Base-by-base conservation (phyloP, 768 basidiomycete genomes). In the Rhizopogon vinicolor region DNA sequence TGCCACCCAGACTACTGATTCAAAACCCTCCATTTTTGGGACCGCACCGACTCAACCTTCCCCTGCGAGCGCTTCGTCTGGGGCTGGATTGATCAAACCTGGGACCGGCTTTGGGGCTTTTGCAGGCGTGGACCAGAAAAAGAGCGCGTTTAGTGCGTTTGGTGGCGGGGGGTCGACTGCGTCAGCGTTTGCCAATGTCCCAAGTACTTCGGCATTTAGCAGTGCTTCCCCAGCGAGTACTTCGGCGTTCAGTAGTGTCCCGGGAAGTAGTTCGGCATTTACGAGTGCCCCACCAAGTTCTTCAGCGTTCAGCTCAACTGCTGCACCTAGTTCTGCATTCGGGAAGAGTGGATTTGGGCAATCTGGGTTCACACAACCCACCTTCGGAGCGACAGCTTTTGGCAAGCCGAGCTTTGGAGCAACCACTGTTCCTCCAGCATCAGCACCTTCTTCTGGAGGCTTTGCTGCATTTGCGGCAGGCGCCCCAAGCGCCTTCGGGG, bases 361-460 rank as follows among this genome's bases (percentile, higher is more conserved):
- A 56, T 57, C 77, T 4, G 57, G 62, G 10, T 76, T 76, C 50
- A 68, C 68, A 7, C 69, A 71, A 25, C 56, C 69, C 39, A 55
- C 60, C 6, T 78, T 77, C 57, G 76, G 74, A 2, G 70, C 73
- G 41, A 56, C 75, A 7, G 58, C 70, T 3, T 79, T 80, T 57
- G 74, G 75, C 2, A 70, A 74, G 46, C 58, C 74, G 18, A 61
- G 65, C 2, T 66, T 72, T 43, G 64, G 64, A 41, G 63, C 68
- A 31, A 41, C 65, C 13, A 55, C 61, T 1, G 35, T 58, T 14
- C 44, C 52, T 31, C 45, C 52, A 13, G 25, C 60, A n/a, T n/a
- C 68, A n/a, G 19, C 54, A 16, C 48, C 60, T 16, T 33, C 50
- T 8, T 53, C 65, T 48, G 74, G 71, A 35, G 75, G 67, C 14